A percentile compares a stretch with the other conserved stretches of the same genome.
phyloP scores from a whole-genome alignment of 768 basidiomycete species.

The Podaxis sp. region DNA sequence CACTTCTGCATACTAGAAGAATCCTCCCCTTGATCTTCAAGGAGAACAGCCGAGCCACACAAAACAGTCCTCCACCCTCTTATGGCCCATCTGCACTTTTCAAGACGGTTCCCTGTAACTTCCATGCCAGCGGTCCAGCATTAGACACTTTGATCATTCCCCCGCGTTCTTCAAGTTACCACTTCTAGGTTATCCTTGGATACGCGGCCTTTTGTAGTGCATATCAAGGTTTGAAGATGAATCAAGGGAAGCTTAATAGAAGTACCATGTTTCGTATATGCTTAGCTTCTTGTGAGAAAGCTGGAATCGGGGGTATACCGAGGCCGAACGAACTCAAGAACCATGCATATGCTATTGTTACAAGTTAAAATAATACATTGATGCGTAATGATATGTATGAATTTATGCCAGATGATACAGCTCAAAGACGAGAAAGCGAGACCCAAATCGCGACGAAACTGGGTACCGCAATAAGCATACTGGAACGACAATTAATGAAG shows the following conservation, averaged over 20 bases:
- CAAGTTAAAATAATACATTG: constrained; percentile 13
- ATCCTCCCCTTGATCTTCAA: background rate
- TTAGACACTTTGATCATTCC: background rate
- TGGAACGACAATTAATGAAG: constrained; percentile 13
- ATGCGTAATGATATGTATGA: constrained; percentile 8
- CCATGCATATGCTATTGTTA: constrained; percentile 10
- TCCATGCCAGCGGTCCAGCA: constrained; percentile 1
- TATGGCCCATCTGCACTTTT: background rate
- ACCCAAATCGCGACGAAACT: background rate
- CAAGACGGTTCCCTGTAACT: background rate
- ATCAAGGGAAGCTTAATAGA: background rate
- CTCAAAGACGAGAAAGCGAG: constrained; percentile 1
- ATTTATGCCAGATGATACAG: constrained; percentile 14
- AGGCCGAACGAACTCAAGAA: background rate
- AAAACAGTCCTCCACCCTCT: background rate
- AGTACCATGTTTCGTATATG: background rate
- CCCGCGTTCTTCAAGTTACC: background rate
- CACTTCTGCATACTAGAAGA: background rate
- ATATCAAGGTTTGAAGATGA: background rate
- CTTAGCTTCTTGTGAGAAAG: background rate
- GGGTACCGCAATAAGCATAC: constrained; percentile 24
- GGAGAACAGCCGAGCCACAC: background rate
- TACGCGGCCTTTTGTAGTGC: background rate
- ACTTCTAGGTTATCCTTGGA: background rate
- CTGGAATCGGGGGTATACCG: background rate